phyloP scores from a whole-genome alignment of 805 yeast genomes.

The Tanozyma kutaoensis region DNA sequence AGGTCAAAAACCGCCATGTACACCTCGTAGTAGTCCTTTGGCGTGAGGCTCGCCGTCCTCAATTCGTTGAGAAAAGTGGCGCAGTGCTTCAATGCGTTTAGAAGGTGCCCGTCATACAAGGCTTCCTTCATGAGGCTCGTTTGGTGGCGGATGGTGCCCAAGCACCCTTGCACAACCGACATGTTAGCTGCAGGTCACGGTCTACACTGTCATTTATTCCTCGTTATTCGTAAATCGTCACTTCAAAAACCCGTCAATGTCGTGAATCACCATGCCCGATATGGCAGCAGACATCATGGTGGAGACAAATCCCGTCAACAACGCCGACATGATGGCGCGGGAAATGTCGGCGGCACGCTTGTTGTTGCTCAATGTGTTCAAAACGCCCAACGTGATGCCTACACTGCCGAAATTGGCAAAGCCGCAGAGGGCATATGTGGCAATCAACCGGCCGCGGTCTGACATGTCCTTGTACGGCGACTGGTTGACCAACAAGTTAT shows the following conservation, averaged over 20 bases:
- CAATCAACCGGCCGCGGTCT: constrained; percentile 38
- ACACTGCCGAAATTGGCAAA: constrained; percentile 50
- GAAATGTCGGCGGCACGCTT: constrained; percentile 35
- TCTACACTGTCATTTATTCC: no score
- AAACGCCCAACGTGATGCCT: constrained; percentile 49
- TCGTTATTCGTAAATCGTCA: no score
- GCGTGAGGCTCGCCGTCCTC: constrained; percentile 61
- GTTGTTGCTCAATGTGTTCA: constrained; percentile 40
- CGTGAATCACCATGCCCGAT: constrained; percentile 52
- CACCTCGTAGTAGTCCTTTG: constrained; percentile 88
- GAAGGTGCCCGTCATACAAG: constrained; percentile 41
- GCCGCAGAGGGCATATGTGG: constrained; percentile 52
- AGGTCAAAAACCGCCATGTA: constrained; percentile 80
- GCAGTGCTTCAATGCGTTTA: constrained; percentile 84
- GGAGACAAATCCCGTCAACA: constrained; percentile 38
- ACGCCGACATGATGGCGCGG: constrained; percentile 30
- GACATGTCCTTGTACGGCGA: constrained; percentile 34
- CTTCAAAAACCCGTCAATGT: no score
- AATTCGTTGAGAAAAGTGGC: constrained; percentile 72
- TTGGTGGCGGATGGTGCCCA: constrained; percentile 48
- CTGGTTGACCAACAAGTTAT: constrained; percentile 21
- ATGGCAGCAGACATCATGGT: constrained; percentile 45
- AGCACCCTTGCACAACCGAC: constrained; percentile 16
- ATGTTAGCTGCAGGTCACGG: no score
- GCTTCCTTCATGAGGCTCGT: constrained; percentile 65